Base-by-base conservation (phyloP, 805 yeast species). In the Komagataella pastoris region DNA sequence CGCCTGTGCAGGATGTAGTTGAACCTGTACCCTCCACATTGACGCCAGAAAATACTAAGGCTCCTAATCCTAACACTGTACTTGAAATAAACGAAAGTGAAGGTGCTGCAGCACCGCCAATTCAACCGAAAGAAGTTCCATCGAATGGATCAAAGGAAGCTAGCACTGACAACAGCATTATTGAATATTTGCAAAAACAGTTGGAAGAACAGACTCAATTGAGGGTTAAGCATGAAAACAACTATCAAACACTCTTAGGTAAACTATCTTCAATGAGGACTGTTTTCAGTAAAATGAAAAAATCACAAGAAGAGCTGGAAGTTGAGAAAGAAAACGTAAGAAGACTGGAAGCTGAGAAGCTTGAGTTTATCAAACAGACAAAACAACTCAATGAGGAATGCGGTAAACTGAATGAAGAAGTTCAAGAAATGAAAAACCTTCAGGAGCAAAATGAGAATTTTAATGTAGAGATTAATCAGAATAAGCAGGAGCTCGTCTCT, bases 181-280 rank as follows among this genome's bases (percentile, higher is more conserved):
- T 30, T 30, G 40, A 30, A 30, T 30, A 53, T 12, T 52, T 68
- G 45, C 62, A 58, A 47, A 55, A 55, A 17, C 66, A 71, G 50
- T 55, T 75, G 12, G 61, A 59, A 40, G 63, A 58, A 45, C 62
- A 69, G 24, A 71, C 69, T 30, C 67, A 70, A 43, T 88, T 83
- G 58, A 73, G 83, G 52, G 83, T 76, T 49, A 73, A 75, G 30
- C 71, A 76, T 24, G 79, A 82, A 57, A 69, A 72, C 1, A 80
- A 80, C 55, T 83, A 85, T 59, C 83, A 83, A 54, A 70, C 76
- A 3, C 65, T 86, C 36, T 64, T 86, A 54, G 78, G 77, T 55
- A 74, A 83, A 61, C 63, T 86, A 17, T 77, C 88, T 1, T 77
- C 86, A 2, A 85, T 85, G 91, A 85, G 84, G 57, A 69, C 82